Evolutionary conservation across 805 yeast genomes (phyloP), one percentile per base, ranked within the genome.

Genomic region (Deakozyma indianensis): DNA sequence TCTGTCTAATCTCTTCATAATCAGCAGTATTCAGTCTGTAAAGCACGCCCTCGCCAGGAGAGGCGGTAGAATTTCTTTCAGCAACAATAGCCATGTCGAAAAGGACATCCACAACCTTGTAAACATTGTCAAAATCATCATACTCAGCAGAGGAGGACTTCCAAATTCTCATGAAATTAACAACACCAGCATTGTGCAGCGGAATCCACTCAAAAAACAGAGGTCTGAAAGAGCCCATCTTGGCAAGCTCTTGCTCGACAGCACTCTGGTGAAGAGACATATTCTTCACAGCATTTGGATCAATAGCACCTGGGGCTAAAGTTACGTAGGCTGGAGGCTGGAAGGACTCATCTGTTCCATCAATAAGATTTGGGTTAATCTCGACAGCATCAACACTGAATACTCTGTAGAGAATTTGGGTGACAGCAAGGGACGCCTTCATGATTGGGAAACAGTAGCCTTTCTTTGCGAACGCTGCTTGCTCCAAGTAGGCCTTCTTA

Each of bases 121-220:
- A 57, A 15, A 79, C 64, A 41, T 74, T 69, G 2, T 70, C 71
- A 38, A 74, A 67, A 56, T 83, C 83, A 14, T 65, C 72, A 0
- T 52, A 50, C 42, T 66, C 66, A 1, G 85, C 80, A 32, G 67
- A 67, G 0, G 88, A 74, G 43, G 69, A 74, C 49, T 72, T 74
- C 90, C 92, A 83, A 40, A 80, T 64, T 35, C 70, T 68, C 52
- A 81, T 63, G 45, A 79, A 69, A 49, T 74, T 73, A 32, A 69
- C 66, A 72, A 81, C 73, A 18, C 79, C 68, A 27, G 68, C 65
- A 55, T 71, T 77, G 43, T 76, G 74, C 55, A 83, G 61, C 22
- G 71, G 53, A 45, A 73, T 79, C 69, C 80, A 75, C 43, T 68
- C 62, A 42, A 51, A 51, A 29, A 49, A 45, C 20, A 50, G 41